Evolutionary conservation across 805 yeast species (phyloP).

Genomic region (Diddensiella santjacobensis): DNA sequence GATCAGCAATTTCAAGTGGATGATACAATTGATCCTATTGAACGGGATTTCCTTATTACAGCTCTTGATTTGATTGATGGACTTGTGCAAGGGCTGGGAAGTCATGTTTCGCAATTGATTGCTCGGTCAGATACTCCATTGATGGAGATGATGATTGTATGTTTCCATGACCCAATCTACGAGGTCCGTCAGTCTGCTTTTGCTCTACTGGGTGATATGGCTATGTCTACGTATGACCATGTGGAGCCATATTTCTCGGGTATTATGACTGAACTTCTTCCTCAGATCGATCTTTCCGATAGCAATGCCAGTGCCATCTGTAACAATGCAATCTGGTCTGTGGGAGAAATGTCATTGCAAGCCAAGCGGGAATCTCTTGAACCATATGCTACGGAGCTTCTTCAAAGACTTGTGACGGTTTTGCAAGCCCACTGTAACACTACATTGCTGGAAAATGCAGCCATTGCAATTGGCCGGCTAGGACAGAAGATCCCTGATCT

Average conservation of each 20-base stretch:
- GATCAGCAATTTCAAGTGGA: conserved; percentile 62
- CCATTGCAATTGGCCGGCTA: conserved; percentile 84
- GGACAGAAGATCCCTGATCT: conserved; percentile 61
- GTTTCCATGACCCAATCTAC: conserved; percentile 68
- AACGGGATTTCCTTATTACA: conserved; percentile 85
- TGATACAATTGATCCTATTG: conserved; percentile 63
- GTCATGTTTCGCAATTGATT: conserved; percentile 55
- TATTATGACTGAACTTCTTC: conserved; percentile 45
- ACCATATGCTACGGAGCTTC: conserved; percentile 52
- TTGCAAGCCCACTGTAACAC: conserved; percentile 47
- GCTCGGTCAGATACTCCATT: conserved; percentile 37
- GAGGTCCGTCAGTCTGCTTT: conserved; percentile 94
- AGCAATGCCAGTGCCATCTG: conserved; percentile 65
- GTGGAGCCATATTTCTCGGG: conserved; percentile 32
- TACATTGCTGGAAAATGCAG: conserved; percentile 79
- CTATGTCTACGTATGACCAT: conserved; percentile 52
- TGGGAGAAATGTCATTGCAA: conserved; percentile 79
- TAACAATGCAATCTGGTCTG: conserved; percentile 90
- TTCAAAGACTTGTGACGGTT: conserved; percentile 56
- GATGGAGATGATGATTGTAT: conserved; percentile 59
- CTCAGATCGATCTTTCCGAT: conserved; percentile 53
- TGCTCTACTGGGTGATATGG: conserved; percentile 88
- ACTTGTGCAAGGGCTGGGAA: conserved; percentile 79
- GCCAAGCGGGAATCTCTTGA: conserved; percentile 39
- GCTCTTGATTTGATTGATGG: conserved; percentile 91